Conservation (phyloP, 257 asterid species). For the Vinca minor region DNA sequence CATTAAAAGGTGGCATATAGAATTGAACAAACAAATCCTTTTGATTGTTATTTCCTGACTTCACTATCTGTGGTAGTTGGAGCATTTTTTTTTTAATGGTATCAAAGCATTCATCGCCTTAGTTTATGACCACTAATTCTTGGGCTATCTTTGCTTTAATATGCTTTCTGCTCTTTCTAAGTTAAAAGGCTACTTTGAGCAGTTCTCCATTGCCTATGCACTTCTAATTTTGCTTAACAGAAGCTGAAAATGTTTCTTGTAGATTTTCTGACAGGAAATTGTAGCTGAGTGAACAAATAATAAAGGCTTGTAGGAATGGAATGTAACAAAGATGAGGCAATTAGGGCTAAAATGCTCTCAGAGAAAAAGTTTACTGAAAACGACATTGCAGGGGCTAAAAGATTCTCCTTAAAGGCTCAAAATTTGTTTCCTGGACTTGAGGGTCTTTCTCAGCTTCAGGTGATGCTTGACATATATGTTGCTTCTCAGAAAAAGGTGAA, state of each 20-base stretch:
- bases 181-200: too few relatives aligned
- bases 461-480: constrained; percentile 30
- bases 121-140: neutral
- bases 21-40: neutral
- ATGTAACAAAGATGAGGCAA: constrained; percentile 54
- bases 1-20: neutral
- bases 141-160: neutral
- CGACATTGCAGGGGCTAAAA: constrained; percentile 53
- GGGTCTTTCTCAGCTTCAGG: constrained; percentile 54
- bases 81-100: too few relatives aligned
- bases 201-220: too few relatives aligned
- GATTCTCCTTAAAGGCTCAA: constrained; percentile 51
- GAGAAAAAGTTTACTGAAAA: constrained; percentile 43
- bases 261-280: neutral
- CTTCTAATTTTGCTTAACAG: too few relatives aligned
- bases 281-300: neutral
- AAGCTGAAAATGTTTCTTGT: too few relatives aligned
- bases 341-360: constrained; percentile 45
- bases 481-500: constrained; percentile 39
- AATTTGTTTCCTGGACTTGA: constrained; percentile 49
- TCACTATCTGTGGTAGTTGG: neutral
- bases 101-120: neutral
- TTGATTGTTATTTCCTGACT: neutral
- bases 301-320: constrained; percentile 33
- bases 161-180: neutral